Evolutionary conservation across 768 basidiomycete genomes (phyloP).

Genomic region (Auriscalpium vulgare): DNA sequence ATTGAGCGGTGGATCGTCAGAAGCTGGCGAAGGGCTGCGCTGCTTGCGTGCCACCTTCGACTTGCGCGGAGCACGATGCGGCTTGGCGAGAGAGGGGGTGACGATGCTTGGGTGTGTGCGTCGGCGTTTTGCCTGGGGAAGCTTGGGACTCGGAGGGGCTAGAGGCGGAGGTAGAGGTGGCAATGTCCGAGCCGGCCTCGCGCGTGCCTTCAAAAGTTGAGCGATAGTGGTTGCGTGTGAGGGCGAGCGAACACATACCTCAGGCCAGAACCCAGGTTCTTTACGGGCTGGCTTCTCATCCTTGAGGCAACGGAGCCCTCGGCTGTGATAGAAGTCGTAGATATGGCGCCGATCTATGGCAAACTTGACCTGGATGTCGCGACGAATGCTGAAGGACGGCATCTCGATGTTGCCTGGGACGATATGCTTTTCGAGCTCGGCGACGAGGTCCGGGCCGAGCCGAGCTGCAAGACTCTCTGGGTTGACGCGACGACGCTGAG

Average conservation of each 20-base stretch:
- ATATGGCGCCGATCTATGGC: constrained; percentile 65
- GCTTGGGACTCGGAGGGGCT: neutral
- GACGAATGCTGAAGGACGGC: constrained; percentile 65
- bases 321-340: constrained; percentile 71
- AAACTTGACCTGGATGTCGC: constrained; percentile 64
- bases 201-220: neutral
- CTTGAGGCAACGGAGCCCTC: constrained; percentile 27
- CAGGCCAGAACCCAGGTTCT: constrained; percentile 5
- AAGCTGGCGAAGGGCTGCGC: neutral
- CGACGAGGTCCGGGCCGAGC: constrained; percentile 56
- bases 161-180: neutral
- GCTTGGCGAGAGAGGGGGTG: neutral
- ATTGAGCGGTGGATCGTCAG: neutral
- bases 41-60: neutral
- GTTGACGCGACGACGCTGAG: constrained; percentile 45
- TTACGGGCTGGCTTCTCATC: constrained; percentile 15
- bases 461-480: constrained; percentile 62
- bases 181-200: constrained; percentile 4
- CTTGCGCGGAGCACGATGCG: neutral
- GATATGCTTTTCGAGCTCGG: constrained; percentile 67
- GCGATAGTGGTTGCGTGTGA: neutral
- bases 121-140: neutral
- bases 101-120: neutral
- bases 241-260: constrained; percentile 5
- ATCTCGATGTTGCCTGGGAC: constrained; percentile 62